phyloP scores from a whole-genome alignment of 2,329 filamentous ascomycete species.

The Diaporthe destruens region DNA sequence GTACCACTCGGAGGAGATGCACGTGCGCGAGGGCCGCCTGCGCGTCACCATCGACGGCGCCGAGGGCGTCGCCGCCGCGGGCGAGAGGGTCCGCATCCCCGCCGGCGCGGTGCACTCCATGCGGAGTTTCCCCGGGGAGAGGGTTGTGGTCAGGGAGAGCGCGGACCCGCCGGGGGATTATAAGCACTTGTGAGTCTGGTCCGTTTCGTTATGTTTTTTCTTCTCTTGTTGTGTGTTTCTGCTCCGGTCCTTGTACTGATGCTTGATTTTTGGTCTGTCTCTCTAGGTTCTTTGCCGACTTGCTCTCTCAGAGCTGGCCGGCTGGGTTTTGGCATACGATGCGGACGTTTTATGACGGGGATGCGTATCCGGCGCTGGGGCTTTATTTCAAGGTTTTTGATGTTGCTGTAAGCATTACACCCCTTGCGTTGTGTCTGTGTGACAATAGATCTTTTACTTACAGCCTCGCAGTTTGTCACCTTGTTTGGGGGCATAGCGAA shows the following conservation, averaged over 20 bases:
- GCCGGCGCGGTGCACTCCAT: slow-evolving; percentile 1
- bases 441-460: not conserved
- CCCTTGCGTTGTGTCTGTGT: not conserved
- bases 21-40: slow-evolving; percentile 26
- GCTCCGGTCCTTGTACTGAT: not conserved
- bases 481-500: slow-evolving; percentile 36
- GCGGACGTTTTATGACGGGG: slow-evolving; percentile 27
- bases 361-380: slow-evolving; percentile 19
- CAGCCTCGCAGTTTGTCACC: slow-evolving; percentile 14
- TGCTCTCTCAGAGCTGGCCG: not conserved
- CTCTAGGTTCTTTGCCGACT: slow-evolving; percentile 32
- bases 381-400: slow-evolving; percentile 33
- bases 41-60: slow-evolving; percentile 22
- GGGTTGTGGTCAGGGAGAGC: slow-evolving; percentile 23
- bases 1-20: slow-evolving; percentile 12
- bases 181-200: slow-evolving; percentile 28
- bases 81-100: slow-evolving; percentile 13
- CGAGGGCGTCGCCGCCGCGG: not conserved
- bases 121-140: slow-evolving; percentile 22
- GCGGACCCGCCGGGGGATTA: slow-evolving; percentile 32
- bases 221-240: not conserved
- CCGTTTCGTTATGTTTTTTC: not conserved
- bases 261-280: not conserved
- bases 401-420: not conserved
- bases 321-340: slow-evolving; percentile 27